A percentile compares a stretch with the other conserved stretches of the same genome.
Evolutionary conservation across 768 basidiomycete genomes (phyloP).

Genomic region (Lactarius evosmus): DNA sequence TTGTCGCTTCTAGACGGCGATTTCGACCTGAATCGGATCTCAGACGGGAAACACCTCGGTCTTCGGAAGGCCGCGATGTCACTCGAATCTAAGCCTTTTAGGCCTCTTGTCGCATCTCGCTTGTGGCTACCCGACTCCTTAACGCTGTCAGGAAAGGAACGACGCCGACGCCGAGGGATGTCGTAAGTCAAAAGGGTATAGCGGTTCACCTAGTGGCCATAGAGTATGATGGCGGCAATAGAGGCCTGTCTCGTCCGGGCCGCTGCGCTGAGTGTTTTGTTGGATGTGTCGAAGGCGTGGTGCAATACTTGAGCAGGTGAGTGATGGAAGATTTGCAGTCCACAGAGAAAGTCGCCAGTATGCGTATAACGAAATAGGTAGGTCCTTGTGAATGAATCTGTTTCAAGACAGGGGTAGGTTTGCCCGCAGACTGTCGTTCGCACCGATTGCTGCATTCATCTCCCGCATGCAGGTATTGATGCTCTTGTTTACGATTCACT

Average conservation of each 20-base stretch:
- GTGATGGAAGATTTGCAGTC: constrained; percentile 18
- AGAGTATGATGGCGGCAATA: constrained; percentile 45
- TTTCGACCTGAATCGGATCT: constrained; percentile 5
- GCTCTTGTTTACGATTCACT: constrained; percentile 81
- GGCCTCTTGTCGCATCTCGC: constrained; percentile 77
- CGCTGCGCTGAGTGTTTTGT: constrained; percentile 79
- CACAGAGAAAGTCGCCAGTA: constrained; percentile 44
- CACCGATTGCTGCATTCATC: constrained; percentile 16
- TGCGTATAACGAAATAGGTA: constrained; percentile 80
- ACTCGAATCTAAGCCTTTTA: constrained; percentile 82
- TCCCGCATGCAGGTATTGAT: constrained; percentile 47
- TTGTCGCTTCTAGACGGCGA: not conserved
- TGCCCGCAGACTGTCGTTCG: constrained; percentile 9
- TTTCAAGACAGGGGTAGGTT: constrained; percentile 62
- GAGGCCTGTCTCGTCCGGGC: constrained; percentile 69
- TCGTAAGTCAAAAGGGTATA: constrained; percentile 44
- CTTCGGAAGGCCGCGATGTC: constrained; percentile 70
- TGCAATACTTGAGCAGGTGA: constrained; percentile 78
- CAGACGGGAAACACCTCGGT: constrained; percentile 77
- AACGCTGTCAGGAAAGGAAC: constrained; percentile 54
- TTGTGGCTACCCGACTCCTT: constrained; percentile 65
- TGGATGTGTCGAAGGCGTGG: constrained; percentile 62
- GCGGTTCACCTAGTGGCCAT: not conserved
- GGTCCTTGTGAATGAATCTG: constrained; percentile 42
- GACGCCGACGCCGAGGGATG: constrained; percentile 61